Conservation (phyloP, 2,329 filamentous ascomycete species). For the Phaeomoniella chlamydospora region DNA sequence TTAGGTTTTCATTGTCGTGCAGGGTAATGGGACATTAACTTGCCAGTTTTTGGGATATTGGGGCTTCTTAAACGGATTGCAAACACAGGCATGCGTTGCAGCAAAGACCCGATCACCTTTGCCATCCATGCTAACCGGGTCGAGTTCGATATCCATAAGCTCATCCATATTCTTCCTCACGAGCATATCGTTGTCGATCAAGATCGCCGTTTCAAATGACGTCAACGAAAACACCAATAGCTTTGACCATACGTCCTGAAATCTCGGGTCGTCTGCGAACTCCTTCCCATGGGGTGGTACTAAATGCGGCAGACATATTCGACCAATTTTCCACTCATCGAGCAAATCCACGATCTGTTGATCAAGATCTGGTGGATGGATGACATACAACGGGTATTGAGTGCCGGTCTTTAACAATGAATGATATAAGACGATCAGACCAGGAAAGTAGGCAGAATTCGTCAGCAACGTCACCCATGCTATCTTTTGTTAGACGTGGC, state of each 20-base stretch:
- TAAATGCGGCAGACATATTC: constrained; percentile 58
- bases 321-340: constrained; percentile 51
- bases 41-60: constrained; percentile 66
- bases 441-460: constrained; percentile 66
- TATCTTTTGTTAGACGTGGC: too few species aligned
- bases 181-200: constrained; percentile 82
- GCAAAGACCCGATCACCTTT: constrained; percentile 58
- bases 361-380: constrained; percentile 65
- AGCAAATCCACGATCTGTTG: constrained; percentile 55
- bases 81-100: constrained; percentile 71
- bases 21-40: too few species aligned
- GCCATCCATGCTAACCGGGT: constrained; percentile 35
- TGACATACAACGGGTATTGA: constrained; percentile 63
- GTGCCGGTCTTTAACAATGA: constrained; percentile 52
- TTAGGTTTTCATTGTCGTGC: too few species aligned
- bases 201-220: constrained; percentile 66
- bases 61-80: constrained; percentile 63
- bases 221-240: constrained; percentile 62
- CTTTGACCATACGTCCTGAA: constrained; percentile 86
- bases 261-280: constrained; percentile 65
- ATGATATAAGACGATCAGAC: constrained; percentile 67
- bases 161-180: constrained; percentile 79
- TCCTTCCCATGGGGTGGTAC: constrained; percentile 50
- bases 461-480: constrained; percentile 85
- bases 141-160: constrained; percentile 69